Conservation (phyloP, 257 asterid genomes). For the Penstemon eatonii region DNA sequence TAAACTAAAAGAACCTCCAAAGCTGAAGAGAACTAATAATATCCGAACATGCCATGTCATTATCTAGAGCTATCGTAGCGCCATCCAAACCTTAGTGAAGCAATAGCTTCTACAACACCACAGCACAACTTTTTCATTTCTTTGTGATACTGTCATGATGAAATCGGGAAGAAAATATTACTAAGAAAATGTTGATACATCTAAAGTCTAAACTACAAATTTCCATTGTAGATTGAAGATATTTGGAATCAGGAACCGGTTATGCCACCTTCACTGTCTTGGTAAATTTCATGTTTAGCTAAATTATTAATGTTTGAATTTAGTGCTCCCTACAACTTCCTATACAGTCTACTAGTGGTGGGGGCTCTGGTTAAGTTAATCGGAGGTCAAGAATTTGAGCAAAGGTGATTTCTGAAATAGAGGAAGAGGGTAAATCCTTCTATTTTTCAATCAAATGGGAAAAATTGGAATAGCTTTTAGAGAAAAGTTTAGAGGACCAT, state of each 20-base stretch:
- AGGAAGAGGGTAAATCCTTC: too few relatives aligned
- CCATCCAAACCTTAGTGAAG: too few relatives aligned
- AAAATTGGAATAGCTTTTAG: not conserved
- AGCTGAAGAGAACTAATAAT: not conserved
- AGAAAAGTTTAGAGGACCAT: not conserved
- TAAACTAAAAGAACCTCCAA: not conserved
- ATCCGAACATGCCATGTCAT: too few relatives aligned
- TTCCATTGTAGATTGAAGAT: not conserved
- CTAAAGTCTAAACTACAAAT: not conserved
- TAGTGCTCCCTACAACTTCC: not conserved
- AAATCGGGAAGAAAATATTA: too few relatives aligned
- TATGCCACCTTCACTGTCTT: not conserved
- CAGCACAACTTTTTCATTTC: not conserved
- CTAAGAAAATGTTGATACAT: not conserved
- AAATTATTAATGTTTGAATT: slow-evolving; percentile 13
- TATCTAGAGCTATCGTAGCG: too few relatives aligned
- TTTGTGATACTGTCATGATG: not conserved
- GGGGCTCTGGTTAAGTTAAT: not conserved
- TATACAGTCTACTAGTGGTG: not conserved
- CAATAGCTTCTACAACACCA: too few relatives aligned
- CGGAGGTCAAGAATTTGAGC: not conserved
- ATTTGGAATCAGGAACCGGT: not conserved
- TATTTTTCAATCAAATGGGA: not conserved
- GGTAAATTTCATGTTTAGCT: not conserved
- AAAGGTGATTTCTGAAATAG: not conserved